Conservation (phyloP, 352 stramenopile species). For the Phytophthora citrophthora region DNA sequence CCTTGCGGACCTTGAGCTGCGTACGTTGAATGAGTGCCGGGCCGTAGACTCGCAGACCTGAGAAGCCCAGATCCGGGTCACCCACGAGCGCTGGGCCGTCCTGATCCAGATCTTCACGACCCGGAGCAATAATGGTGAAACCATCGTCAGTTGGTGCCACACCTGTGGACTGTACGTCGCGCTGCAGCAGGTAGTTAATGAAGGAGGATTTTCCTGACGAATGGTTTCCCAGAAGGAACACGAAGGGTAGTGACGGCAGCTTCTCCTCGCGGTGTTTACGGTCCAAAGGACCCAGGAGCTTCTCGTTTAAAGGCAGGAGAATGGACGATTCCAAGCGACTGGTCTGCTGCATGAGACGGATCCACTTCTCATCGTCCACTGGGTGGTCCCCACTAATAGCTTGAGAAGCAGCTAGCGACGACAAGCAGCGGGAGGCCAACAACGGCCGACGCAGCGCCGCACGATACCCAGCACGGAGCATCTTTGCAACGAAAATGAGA, state of each 20-base stretch:
- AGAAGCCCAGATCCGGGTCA: constrained; percentile 99
- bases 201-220: constrained; percentile 99
- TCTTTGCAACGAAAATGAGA: constrained; percentile 15
- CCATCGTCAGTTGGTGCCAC: constrained; percentile 99
- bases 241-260: constrained; percentile 95
- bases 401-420: constrained; percentile 28
- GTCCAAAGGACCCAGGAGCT: constrained; percentile 87
- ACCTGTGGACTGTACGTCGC: constrained; percentile 97
- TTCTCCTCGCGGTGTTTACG: constrained; percentile 91
- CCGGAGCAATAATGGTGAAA: constrained; percentile 99
- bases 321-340: constrained; percentile 72
- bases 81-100: constrained; percentile 95
- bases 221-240: constrained; percentile 99
- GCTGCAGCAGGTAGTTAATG: constrained; percentile 98
- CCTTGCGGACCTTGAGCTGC: constrained; percentile 97
- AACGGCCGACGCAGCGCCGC: constrained; percentile 11
- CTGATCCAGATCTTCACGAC: constrained; percentile 95
- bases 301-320: constrained; percentile 86
- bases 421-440: constrained; percentile 21
- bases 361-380: constrained; percentile 78
- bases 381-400: constrained; percentile 24
- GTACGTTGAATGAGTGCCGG: constrained; percentile 98
- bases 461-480: constrained; percentile 21
- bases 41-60: constrained; percentile 95
- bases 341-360: constrained; percentile 85